Evolutionary conservation across 306 rosid genomes (phyloP).

Genomic region (Cucurbita ficifolia): DNA sequence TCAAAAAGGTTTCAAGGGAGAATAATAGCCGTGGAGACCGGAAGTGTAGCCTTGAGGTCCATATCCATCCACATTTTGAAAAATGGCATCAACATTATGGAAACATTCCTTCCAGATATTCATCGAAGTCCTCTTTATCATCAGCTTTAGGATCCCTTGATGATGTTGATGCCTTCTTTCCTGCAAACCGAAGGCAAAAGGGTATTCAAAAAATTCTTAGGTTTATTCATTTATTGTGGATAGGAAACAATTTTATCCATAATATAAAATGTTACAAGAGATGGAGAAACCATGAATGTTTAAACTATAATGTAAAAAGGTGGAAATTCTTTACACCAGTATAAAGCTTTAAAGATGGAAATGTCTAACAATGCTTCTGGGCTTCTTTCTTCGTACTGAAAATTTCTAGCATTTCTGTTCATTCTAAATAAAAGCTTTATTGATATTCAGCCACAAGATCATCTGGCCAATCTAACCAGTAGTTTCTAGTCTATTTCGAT

Average conservation of each 20-base stretch:
- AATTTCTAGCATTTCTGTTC: background rate
- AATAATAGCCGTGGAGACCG: background rate
- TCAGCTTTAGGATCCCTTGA: slow-evolving; percentile 25
- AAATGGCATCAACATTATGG: slow-evolving; percentile 21
- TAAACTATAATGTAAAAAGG: background rate
- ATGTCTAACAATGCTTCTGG: background rate
- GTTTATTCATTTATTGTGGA: background rate
- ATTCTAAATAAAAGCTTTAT: background rate
- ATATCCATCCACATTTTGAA: background rate
- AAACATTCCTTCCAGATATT: slow-evolving; percentile 81
- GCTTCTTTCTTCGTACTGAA: background rate
- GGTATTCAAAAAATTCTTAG: background rate
- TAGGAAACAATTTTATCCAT: background rate
- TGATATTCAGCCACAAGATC: background rate
- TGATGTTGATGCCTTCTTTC: slow-evolving; percentile 39
- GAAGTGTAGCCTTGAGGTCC: background rate
- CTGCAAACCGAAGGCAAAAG: slow-evolving; percentile 22
- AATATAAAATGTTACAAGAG: background rate
- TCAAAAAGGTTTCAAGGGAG: background rate
- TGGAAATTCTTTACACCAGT: background rate
- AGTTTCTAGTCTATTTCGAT: background rate
- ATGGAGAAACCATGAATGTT: background rate
- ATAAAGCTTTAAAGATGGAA: background rate
- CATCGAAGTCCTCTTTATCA: slow-evolving; percentile 40
- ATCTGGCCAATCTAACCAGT: background rate